Evolutionary conservation across 2,329 filamentous ascomycete genomes (phyloP).

Genomic region (Hypoxylon sp.): DNA sequence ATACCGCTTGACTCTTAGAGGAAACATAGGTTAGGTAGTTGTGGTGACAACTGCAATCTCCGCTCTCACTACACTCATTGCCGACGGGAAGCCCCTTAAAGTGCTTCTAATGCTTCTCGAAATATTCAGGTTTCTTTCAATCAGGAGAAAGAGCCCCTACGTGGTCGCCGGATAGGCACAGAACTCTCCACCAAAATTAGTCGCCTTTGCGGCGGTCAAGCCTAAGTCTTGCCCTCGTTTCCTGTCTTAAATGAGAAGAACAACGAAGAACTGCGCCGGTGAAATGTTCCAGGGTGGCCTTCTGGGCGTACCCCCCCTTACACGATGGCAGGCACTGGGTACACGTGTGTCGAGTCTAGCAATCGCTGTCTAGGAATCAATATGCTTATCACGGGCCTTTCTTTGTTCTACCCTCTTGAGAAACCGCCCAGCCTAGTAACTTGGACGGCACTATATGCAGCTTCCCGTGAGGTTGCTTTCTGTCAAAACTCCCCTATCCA

Average conservation of each 20-base stretch:
- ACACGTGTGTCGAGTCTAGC: slow-evolving; percentile 70
- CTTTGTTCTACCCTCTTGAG: slow-evolving; percentile 62
- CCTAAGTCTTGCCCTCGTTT: slow-evolving; percentile 45
- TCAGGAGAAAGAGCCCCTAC: slow-evolving; percentile 44
- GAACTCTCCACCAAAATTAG: slow-evolving; percentile 50
- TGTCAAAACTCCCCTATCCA: slow-evolving; percentile 56
- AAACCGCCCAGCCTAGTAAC: slow-evolving; percentile 54
- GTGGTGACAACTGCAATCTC: slow-evolving; percentile 58
- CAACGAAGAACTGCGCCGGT: slow-evolving; percentile 41
- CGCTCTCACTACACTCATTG: slow-evolving; percentile 51
- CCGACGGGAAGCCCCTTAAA: slow-evolving; percentile 43
- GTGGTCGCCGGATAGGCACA: slow-evolving; percentile 54
- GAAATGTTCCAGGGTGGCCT: slow-evolving; percentile 33
- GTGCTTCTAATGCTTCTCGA: slow-evolving; percentile 55
- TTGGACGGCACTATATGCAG: slow-evolving; percentile 62
- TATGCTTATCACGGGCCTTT: slow-evolving; percentile 53
- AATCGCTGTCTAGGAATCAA: slow-evolving; percentile 55
- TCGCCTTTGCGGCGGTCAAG: slow-evolving; percentile 51
- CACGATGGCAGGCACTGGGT: slow-evolving; percentile 50
- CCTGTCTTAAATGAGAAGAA: slow-evolving; percentile 44
- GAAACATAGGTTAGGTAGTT: slow-evolving; percentile 52
- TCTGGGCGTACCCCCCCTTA: slow-evolving; percentile 40
- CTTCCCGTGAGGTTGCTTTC: slow-evolving; percentile 58
- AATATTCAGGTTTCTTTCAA: slow-evolving; percentile 52
- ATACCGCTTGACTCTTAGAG: slow-evolving; percentile 55